Percentiles rank a stretch among this genome's conserved stretches.
These are phyloP conservation scores for Fusarium hainanense DNA, from an alignment of 2,329 filamentous ascomycete species.

Conservation along the genomic window DNA sequence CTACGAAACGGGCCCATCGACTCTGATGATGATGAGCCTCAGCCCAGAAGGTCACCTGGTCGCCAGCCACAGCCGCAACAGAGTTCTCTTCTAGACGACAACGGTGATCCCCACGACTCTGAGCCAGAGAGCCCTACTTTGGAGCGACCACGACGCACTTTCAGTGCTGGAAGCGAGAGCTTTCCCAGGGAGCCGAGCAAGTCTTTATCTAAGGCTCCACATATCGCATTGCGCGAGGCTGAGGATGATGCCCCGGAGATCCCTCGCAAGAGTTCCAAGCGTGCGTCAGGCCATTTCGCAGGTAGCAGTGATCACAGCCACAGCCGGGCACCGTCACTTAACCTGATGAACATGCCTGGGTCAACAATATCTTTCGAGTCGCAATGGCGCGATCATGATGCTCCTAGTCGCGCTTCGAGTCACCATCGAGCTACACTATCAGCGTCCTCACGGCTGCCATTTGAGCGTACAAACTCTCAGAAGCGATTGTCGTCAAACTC, in stretches of 20 bases:
- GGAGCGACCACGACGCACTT: conserved; percentile 43
- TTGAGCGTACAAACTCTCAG: conserved; percentile 66
- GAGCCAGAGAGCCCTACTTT: conserved; percentile 53
- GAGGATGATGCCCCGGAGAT: conserved; percentile 64
- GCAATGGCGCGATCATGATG: conserved; percentile 33
- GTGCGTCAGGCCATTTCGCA: conserved; percentile 58
- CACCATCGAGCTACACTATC: conserved; percentile 42
- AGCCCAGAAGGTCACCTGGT: conserved; percentile 40
- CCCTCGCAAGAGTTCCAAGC: conserved; percentile 79
- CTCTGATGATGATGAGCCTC: conserved; percentile 65
- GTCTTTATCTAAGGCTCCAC: conserved; percentile 36
- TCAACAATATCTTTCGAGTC: conserved; percentile 41
- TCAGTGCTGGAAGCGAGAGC: conserved; percentile 58
- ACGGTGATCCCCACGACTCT: conserved; percentile 59
- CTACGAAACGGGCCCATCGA: conserved; percentile 71
- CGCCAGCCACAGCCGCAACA: conserved; percentile 45
- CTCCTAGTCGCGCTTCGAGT: conserved; percentile 39
- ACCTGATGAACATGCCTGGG: conserved; percentile 44
- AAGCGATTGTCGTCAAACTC: conserved; percentile 63
- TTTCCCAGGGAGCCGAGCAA: conserved; percentile 38
- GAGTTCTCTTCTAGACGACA: conserved; percentile 57
- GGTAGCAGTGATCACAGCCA: conserved; percentile 41
- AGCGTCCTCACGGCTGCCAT: conserved; percentile 58
- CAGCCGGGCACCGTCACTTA: conserved; percentile 52
- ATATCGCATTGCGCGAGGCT: conserved; percentile 35